Percentiles rank a stretch among this genome's conserved stretches.
Evolutionary conservation across 2,329 filamentous ascomycete genomes (phyloP).

Genomic region (Metarhizium anisopliae): DNA sequence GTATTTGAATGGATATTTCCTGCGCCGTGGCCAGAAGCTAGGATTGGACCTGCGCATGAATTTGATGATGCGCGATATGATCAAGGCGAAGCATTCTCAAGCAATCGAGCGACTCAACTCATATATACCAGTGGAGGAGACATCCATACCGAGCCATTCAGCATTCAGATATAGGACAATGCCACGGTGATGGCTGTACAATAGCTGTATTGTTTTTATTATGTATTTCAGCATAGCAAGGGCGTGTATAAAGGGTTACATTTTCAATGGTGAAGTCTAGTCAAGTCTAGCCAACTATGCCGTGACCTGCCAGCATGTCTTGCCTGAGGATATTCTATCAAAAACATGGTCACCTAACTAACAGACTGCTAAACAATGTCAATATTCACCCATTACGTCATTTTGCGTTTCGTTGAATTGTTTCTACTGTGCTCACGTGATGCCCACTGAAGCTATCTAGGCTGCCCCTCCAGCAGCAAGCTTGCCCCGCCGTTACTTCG

Average conservation of each 20-base stretch:
- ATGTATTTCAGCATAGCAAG: slow-evolving; percentile 6
- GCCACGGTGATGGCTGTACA: neutral
- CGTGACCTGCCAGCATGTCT: neutral
- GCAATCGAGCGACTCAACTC: slow-evolving; percentile 22
- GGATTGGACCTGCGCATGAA: slow-evolving; percentile 67
- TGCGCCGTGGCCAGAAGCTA: slow-evolving; percentile 60
- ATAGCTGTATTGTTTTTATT: neutral
- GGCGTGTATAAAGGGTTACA: slow-evolving; percentile 2
- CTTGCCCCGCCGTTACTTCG: slow-evolving; percentile 2
- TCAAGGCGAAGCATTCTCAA: slow-evolving; percentile 56
- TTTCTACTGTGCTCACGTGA: slow-evolving; percentile 10
- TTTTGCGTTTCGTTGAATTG: neutral
- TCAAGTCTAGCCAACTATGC: neutral
- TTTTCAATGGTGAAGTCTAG: neutral
- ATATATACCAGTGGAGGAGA: slow-evolving; percentile 26
- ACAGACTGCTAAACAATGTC: no score
- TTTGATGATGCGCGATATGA: slow-evolving; percentile 60
- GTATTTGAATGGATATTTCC: slow-evolving; percentile 83
- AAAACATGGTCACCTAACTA: no score
- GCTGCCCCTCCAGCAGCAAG: slow-evolving; percentile 10
- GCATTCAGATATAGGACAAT: slow-evolving; percentile 14
- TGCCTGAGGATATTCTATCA: no score
- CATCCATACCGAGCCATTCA: slow-evolving; percentile 17
- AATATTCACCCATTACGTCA: no score
- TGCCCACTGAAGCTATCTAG: neutral